phyloP scores from a whole-genome alignment of 768 basidiomycete genomes.

The Leccinellum albellum region DNA sequence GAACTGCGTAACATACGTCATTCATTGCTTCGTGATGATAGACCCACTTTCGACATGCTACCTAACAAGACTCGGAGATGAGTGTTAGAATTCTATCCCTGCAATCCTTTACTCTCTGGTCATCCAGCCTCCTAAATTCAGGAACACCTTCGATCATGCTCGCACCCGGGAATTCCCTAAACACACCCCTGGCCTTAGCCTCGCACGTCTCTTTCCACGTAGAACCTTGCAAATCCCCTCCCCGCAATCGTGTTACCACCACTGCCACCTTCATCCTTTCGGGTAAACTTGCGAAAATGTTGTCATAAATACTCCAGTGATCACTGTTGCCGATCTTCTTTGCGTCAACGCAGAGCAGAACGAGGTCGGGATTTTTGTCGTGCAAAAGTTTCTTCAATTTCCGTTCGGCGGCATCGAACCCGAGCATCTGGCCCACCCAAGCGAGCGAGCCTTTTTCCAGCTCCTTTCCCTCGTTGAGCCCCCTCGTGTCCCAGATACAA shows the following conservation, averaged over 20 bases:
- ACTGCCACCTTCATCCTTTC: conserved; percentile 12
- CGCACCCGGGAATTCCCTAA: conserved; percentile 11
- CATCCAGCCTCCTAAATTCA: conserved; percentile 7
- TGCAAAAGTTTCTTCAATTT: conserved; percentile 17
- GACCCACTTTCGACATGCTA: not conserved
- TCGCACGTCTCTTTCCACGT: conserved; percentile 18
- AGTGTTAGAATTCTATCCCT: conserved; percentile 19
- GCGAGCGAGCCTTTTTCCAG: not conserved
- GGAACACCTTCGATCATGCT: conserved; percentile 21
- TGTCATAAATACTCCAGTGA: conserved; percentile 21
- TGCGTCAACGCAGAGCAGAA: conserved; percentile 21
- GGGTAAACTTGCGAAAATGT: conserved; percentile 17
- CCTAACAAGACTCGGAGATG: conserved; percentile 3
- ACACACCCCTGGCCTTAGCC: conserved; percentile 3
- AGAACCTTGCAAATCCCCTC: conserved; percentile 3
- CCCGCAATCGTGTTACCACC: conserved; percentile 14
- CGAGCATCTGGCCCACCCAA: not conserved
- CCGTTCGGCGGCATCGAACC: conserved; percentile 12
- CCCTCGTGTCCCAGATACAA: conserved; percentile 25
- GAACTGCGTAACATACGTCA: not conserved
- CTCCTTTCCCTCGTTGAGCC: conserved; percentile 20
- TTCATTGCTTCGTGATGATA: not conserved
- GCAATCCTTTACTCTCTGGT: conserved; percentile 16
- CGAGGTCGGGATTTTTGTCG: conserved; percentile 12
- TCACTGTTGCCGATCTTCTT: conserved; percentile 13